Base-by-base conservation (phyloP, 1,284 basidiomycete genomes). In the Heliocybe sulcata region DNA sequence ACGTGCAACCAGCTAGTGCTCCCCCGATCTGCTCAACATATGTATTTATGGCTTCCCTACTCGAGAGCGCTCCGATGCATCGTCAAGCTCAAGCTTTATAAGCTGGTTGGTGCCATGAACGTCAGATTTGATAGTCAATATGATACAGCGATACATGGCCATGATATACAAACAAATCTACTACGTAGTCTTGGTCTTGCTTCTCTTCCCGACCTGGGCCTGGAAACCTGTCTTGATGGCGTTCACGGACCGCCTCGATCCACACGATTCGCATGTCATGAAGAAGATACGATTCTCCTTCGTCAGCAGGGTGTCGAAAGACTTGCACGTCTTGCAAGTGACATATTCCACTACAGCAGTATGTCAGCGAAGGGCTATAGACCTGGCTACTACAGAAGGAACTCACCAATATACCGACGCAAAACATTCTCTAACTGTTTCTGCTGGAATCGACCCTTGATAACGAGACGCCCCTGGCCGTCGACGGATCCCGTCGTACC, bases 231-330 rank as follows among this genome's bases (percentile, higher is more conserved):
- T 93, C 86, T 98, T 98, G 86, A 99, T 98, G 42, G 94, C 80
- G 61, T 91, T 90, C 64, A 99, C 96, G 60, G 93, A 96, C 53
- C 96, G 85, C 65, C 90, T 80, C 59, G 89, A 94, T 8, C 94
- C 94, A 68, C 94, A 98, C 23, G 91, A 88, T 74, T 97, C 92
- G 77, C 96, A 98, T 0, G 92, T 87, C 82, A 99, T 94, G 80
- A 99, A 99, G 81, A 96, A 98, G 68, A 99, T 93, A 74, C 96
- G 92, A 74, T 98, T 98, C 75, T 98, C 94, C 74, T 98, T 98
- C 51, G 90, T 90, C 50, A 99, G 82, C 20, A 96, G 82, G 3
- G 96, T 99, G 70, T 98, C 95, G 53, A 94, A 93, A 2, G 95
- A 98, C 77, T 98, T 98, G 83, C 96, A 99, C 38, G 96, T 99